Conservation (phyloP, 2,329 filamentous ascomycete species). For the Phialophora tarda region DNA sequence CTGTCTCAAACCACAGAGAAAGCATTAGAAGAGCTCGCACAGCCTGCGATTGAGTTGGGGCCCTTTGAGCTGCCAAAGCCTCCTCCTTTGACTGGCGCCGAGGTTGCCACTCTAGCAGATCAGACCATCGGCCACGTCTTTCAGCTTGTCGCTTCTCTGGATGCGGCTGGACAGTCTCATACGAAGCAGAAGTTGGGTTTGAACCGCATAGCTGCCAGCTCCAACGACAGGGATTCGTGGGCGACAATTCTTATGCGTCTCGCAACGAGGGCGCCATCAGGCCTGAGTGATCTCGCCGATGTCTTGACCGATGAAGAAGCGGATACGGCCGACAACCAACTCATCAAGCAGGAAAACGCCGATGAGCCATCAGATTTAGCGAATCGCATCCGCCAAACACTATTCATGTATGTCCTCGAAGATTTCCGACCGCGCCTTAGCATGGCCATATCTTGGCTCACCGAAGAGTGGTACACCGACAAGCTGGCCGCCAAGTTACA, state of each 20-base stretch:
- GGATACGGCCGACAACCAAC: constrained; percentile 31
- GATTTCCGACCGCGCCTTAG: constrained; percentile 91
- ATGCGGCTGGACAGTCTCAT: constrained; percentile 60
- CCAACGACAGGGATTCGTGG: constrained; percentile 87
- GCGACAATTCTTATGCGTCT: constrained; percentile 83
- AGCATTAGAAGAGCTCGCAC: constrained; percentile 54
- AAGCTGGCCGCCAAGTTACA: constrained; percentile 58
- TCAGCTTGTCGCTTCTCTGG: constrained; percentile 73
- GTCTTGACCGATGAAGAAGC: constrained; percentile 55
- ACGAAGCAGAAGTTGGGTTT: constrained; percentile 70
- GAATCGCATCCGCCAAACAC: constrained; percentile 75
- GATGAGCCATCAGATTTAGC: constrained; percentile 46
- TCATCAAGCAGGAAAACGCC: constrained; percentile 43
- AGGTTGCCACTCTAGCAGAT: constrained; percentile 75
- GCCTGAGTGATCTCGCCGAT: constrained; percentile 69
- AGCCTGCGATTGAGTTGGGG: constrained; percentile 64
- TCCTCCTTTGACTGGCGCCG: constrained; percentile 71
- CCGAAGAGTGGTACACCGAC: constrained; percentile 98
- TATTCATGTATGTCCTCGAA: constrained; percentile 86
- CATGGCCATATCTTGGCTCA: constrained; percentile 89
- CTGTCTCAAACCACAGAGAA: constrained; percentile 69
- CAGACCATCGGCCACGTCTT: constrained; percentile 79
- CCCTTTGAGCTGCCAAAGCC: constrained; percentile 81
- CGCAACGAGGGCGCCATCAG: constrained; percentile 76
- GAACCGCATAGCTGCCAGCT: constrained; percentile 80